Evolutionary conservation across 805 yeast genomes (phyloP).

Genomic region (Tetrapisispora namnaoensis): DNA sequence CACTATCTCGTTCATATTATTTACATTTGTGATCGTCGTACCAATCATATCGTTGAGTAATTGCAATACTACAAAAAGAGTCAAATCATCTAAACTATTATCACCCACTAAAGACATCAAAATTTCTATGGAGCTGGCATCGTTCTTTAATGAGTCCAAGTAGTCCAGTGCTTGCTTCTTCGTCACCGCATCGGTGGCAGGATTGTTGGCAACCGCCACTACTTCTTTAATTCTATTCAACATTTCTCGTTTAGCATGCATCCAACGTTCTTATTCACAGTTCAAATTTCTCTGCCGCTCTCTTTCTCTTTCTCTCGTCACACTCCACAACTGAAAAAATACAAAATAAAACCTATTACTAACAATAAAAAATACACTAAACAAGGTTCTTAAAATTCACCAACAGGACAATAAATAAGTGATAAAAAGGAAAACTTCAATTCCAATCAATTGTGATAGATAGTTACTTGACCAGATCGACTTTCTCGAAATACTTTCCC

Average conservation of each 20-base stretch:
- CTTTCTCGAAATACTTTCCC: too few relatives aligned
- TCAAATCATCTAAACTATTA: constrained; percentile 20
- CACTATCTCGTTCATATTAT: constrained; percentile 3
- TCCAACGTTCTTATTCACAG: too few relatives aligned
- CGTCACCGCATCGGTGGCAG: constrained; percentile 49
- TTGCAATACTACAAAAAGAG: constrained; percentile 27
- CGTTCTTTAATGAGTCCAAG: constrained; percentile 21
- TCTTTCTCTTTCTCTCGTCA: too few relatives aligned
- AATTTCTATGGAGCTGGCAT: constrained; percentile 20
- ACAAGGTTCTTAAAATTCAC: too few relatives aligned
- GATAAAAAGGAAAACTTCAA: too few relatives aligned
- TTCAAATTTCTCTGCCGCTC: too few relatives aligned
- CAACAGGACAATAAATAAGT: too few relatives aligned
- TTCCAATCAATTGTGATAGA: too few relatives aligned
- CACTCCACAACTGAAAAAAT: neutral
- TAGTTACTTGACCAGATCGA: too few relatives aligned
- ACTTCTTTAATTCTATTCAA: constrained; percentile 71
- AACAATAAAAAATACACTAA: too few relatives aligned
- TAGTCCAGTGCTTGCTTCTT: constrained; percentile 44
- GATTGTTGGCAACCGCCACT: constrained; percentile 70
- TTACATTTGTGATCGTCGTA: neutral
- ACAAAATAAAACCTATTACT: neutral
- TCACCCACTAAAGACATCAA: constrained; percentile 20
- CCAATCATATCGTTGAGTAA: constrained; percentile 19
- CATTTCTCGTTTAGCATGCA: constrained; percentile 6